phyloP scores from a whole-genome alignment of 1,139 yeast genomes.

The Debaryomyces udenii region DNA sequence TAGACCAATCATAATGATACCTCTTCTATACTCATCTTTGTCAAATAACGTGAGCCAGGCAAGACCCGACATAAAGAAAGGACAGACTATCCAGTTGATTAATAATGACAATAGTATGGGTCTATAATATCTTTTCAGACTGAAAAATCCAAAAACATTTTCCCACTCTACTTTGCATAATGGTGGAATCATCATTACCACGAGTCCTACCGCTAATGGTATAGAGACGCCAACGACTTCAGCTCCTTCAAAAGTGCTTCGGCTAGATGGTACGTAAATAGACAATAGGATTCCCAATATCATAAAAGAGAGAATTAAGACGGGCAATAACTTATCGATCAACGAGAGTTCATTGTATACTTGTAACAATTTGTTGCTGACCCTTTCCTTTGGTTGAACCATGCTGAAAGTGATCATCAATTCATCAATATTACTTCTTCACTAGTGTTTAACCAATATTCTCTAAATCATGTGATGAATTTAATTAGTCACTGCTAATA shows the following conservation, averaged over 20 bases:
- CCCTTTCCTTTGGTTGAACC: neutral
- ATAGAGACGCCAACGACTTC: constrained; percentile 36
- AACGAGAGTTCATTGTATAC: constrained; percentile 21
- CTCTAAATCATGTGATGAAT: too few relatives aligned
- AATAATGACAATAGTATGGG: constrained; percentile 45
- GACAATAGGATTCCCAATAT: constrained; percentile 35
- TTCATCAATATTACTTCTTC: too few relatives aligned
- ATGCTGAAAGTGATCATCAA: too few relatives aligned
- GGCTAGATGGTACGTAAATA: constrained; percentile 34
- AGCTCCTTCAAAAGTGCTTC: constrained; percentile 32
- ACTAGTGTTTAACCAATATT: too few relatives aligned
- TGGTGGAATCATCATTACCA: constrained; percentile 64
- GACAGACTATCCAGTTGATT: constrained; percentile 61
- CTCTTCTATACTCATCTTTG: constrained; percentile 51
- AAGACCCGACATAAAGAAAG: constrained; percentile 58
- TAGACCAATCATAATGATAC: constrained; percentile 60
- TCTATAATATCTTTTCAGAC: constrained; percentile 26
- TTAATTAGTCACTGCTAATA: too few relatives aligned
- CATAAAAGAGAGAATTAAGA: constrained; percentile 31
- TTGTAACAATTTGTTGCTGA: neutral
- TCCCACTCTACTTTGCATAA: constrained; percentile 59
- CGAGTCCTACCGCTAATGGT: constrained; percentile 56
- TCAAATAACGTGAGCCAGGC: constrained; percentile 59
- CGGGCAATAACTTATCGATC: constrained; percentile 30
- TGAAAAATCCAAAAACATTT: constrained; percentile 20